Conservation (phyloP, 148 eudicot genomes). For the Euryodendron excelsum region DNA sequence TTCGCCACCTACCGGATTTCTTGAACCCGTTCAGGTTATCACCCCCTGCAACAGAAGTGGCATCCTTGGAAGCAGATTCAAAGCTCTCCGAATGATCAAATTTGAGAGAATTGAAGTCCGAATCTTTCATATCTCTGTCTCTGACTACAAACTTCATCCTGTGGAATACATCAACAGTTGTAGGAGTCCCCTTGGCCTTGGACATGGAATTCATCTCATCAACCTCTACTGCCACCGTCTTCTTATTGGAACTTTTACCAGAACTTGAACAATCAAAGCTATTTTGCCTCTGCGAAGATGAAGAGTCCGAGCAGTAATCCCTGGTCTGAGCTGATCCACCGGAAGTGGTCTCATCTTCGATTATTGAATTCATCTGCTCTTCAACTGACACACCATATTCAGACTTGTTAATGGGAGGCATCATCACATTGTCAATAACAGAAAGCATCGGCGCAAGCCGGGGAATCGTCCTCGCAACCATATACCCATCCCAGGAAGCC, state of each 20-base stretch:
- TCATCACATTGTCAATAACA: slow-evolving; percentile 69
- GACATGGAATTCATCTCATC: slow-evolving; percentile 35
- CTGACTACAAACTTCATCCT: slow-evolving; percentile 57
- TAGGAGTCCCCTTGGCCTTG: slow-evolving; percentile 36
- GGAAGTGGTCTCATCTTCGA: slow-evolving; percentile 49
- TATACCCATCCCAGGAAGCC: slow-evolving; percentile 92
- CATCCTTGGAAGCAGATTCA: slow-evolving; percentile 41
- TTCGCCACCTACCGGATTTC: slow-evolving; percentile 61
- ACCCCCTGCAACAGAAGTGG: slow-evolving; percentile 29
- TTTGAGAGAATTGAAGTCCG: slow-evolving; percentile 38
- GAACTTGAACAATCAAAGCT: slow-evolving; percentile 63
- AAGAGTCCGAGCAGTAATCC: slow-evolving; percentile 42
- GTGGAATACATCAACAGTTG: slow-evolving; percentile 32
- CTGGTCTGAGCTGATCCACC: slow-evolving; percentile 38
- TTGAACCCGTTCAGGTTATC: slow-evolving; percentile 34
- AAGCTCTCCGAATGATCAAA: slow-evolving; percentile 45
- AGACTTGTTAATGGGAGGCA: slow-evolving; percentile 49
- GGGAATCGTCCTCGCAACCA: slow-evolving; percentile 57
- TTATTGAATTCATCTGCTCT: slow-evolving; percentile 42
- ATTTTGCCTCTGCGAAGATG: slow-evolving; percentile 42
- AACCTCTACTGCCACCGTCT: slow-evolving; percentile 37
- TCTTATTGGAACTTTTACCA: slow-evolving; percentile 47
- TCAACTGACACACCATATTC: slow-evolving; percentile 41
- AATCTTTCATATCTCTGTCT: slow-evolving; percentile 57
- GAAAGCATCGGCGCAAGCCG: slow-evolving; percentile 61